phyloP scores from a whole-genome alignment of 73 alveolate genomes.

The Breviolum minutum region DNA sequence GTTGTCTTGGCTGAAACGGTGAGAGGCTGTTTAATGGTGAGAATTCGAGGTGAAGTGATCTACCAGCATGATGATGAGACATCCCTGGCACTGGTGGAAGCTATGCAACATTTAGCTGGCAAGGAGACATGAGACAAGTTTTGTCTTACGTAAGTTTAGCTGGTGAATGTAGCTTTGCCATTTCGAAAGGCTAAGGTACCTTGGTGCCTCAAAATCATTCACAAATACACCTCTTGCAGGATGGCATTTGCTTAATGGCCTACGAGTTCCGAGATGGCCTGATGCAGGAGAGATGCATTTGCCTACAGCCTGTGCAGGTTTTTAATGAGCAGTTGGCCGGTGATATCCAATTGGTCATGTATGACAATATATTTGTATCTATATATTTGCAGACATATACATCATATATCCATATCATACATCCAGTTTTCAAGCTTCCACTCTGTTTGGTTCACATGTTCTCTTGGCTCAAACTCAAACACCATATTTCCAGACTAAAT shows the following conservation, averaged over 20 bases:
- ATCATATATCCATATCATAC: too few species aligned
- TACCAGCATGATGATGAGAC: conserved; percentile 91
- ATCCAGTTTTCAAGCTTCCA: too few species aligned
- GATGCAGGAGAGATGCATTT: conserved; percentile 30
- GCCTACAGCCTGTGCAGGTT: too few species aligned
- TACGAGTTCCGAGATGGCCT: conserved; percentile 85
- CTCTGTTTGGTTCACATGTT: too few species aligned
- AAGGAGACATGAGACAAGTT: neutral
- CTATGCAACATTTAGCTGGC: conserved; percentile 56
- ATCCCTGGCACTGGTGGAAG: conserved; percentile 50
- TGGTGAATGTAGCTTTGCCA: neutral
- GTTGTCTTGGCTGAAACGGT: neutral
- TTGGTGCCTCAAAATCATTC: neutral
- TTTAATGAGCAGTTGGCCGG: too few species aligned
- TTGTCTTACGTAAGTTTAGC: neutral
- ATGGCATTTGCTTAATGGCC: conserved; percentile 72
- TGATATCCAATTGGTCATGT: too few species aligned
- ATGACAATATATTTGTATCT: too few species aligned
- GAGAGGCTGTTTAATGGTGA: neutral
- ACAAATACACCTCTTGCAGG: neutral
- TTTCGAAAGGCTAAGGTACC: neutral
- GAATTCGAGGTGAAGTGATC: conserved; percentile 52
- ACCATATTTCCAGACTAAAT: too few species aligned
- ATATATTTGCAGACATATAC: too few species aligned
- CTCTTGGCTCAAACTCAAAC: too few species aligned